Evolutionary conservation across 1,284 basidiomycete genomes (phyloP).

Genomic region (Ganoderma lingzhi): DNA sequence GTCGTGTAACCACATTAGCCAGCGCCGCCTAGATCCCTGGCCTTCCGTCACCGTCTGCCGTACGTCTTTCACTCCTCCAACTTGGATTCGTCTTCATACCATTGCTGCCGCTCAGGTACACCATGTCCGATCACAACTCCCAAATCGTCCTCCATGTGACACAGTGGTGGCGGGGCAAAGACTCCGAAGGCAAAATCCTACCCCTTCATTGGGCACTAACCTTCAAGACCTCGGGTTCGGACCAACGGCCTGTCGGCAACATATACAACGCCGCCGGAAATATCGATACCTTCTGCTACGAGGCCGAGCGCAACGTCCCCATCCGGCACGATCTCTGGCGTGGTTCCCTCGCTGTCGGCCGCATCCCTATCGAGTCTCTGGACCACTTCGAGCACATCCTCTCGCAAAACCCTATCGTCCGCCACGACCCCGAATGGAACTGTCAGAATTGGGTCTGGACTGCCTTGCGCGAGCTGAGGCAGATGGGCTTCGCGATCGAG

Average conservation of each 20-base stretch:
- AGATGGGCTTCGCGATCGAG: slow-evolving; percentile 26
- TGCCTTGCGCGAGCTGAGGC: slow-evolving; percentile 31
- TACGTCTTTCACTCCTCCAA: slow-evolving; percentile 13
- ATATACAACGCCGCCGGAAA: slow-evolving; percentile 35
- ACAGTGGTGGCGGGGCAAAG: slow-evolving; percentile 35
- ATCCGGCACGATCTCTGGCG: slow-evolving; percentile 35
- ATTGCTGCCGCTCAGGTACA: slow-evolving; percentile 13
- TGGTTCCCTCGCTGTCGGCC: slow-evolving; percentile 31
- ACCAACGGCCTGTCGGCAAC: slow-evolving; percentile 26
- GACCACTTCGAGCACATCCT: slow-evolving; percentile 31
- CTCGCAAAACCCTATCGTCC: slow-evolving; percentile 27
- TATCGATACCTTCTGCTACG: slow-evolving; percentile 36
- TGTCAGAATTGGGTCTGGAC: slow-evolving; percentile 37
- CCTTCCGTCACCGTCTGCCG: neutral
- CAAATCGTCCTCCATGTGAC: slow-evolving; percentile 31
- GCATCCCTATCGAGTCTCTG: slow-evolving; percentile 25
- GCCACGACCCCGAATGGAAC: slow-evolving; percentile 32
- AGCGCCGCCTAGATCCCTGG: slow-evolving; percentile 11
- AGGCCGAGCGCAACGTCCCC: slow-evolving; percentile 21
- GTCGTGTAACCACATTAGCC: neutral
- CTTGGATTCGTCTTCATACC: slow-evolving; percentile 9
- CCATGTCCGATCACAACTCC: slow-evolving; percentile 26
- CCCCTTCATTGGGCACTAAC: slow-evolving; percentile 37
- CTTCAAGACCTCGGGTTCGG: slow-evolving; percentile 30
- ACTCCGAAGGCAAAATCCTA: slow-evolving; percentile 28